phyloP scores from a whole-genome alignment of 106 monocot species.

The Narthecium ossifragum region DNA sequence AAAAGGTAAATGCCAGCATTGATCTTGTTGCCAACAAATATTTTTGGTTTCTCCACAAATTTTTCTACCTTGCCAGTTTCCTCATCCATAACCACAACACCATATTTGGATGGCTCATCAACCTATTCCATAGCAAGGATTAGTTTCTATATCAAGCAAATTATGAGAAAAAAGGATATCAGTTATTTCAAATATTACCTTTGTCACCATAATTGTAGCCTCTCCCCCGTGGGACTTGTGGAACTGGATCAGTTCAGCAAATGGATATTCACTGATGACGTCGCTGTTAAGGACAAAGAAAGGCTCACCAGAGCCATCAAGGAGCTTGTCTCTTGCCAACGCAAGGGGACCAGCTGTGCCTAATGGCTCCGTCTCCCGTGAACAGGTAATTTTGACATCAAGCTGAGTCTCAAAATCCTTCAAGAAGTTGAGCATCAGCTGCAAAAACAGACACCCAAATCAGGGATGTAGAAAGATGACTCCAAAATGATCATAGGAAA shows the following conservation, averaged over 20 bases:
- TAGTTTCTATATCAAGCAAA: background rate
- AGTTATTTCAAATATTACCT: conserved; percentile 18
- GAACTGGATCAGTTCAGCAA: conserved; percentile 42
- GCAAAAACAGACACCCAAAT: no score
- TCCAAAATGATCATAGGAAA: no score
- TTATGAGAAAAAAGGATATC: background rate
- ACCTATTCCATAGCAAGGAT: conserved; percentile 16
- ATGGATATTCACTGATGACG: conserved; percentile 67
- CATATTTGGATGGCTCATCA: conserved; percentile 61
- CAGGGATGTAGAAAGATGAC: no score
- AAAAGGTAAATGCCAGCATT: conserved; percentile 64
- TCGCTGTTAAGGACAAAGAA: conserved; percentile 72
- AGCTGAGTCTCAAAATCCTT: conserved; percentile 34
- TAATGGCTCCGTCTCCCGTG: conserved; percentile 34
- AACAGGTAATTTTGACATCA: conserved; percentile 34
- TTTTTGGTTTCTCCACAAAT: conserved; percentile 55
- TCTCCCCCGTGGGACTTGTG: conserved; percentile 61
- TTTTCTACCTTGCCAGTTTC: conserved; percentile 43
- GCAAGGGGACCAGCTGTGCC: conserved; percentile 44
- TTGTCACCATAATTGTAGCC: conserved; percentile 66
- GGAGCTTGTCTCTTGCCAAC: conserved; percentile 32
- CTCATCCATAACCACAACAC: conserved; percentile 58
- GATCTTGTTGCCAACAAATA: conserved; percentile 68
- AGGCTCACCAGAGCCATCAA: conserved; percentile 36
- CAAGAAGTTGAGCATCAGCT: conserved; percentile 39